Conservation (phyloP, 2,329 filamentous ascomycete genomes). For the Amauroascus niger region DNA sequence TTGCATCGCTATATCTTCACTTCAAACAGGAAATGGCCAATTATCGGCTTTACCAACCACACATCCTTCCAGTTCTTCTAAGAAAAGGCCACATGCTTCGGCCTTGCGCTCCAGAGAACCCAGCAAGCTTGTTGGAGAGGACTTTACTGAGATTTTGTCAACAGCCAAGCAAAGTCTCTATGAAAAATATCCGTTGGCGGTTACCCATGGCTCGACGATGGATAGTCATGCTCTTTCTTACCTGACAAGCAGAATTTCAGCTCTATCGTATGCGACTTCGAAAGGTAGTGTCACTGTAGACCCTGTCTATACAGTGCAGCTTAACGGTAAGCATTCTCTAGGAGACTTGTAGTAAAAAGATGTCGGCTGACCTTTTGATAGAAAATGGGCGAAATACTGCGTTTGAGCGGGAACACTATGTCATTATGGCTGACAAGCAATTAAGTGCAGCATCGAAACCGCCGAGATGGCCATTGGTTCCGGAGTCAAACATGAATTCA, state of each 20-base stretch:
- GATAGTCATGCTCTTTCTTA: conserved; percentile 33
- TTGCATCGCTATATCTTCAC: conserved; percentile 73
- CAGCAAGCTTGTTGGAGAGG: conserved; percentile 23
- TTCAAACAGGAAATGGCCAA: conserved; percentile 33
- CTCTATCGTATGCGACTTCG: conserved; percentile 36
- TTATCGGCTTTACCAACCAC: conserved; percentile 21
- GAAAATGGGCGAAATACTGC: conserved; percentile 36
- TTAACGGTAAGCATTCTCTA: conserved; percentile 26
- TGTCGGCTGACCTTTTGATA: conserved; percentile 17
- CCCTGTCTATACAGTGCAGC: conserved; percentile 25
- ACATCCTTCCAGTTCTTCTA: conserved; percentile 23
- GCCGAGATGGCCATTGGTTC: conserved; percentile 41
- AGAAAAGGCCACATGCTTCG: conserved; percentile 15
- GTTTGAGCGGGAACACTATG: conserved; percentile 32
- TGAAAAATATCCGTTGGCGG: conserved; percentile 27
- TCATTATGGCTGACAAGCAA: conserved; percentile 40
- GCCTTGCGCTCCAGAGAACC: neutral
- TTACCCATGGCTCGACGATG: conserved; percentile 31
- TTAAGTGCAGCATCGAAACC: conserved; percentile 36
- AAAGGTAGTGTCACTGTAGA: conserved; percentile 18
- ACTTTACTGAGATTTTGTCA: conserved; percentile 31
- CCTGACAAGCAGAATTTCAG: conserved; percentile 34
- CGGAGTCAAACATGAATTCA: conserved; percentile 15
- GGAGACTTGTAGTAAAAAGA: neutral
- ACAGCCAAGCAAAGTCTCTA: conserved; percentile 30